These are phyloP conservation scores for Hypoxylon sp. DNA, from an alignment of 2,329 filamentous ascomycete species.

Conservation along the genomic window DNA sequence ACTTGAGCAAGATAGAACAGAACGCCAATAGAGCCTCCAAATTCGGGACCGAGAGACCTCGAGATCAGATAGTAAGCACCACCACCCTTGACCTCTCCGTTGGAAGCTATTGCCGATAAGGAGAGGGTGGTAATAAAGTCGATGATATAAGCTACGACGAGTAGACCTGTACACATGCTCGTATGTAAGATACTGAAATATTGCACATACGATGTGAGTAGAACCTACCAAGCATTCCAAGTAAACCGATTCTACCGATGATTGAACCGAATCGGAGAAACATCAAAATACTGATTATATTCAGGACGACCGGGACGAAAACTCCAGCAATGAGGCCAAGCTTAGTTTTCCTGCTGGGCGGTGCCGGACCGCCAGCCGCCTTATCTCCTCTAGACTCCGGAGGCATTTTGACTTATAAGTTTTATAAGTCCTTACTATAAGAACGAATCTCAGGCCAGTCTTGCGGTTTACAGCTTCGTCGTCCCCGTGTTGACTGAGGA, in stretches of 20 bases:
- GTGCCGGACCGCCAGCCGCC: conserved; percentile 50
- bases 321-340: conserved; percentile 83
- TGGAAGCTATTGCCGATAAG: conserved; percentile 89
- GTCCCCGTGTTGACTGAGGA: not conserved
- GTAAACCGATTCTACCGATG: conserved; percentile 81
- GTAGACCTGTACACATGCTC: conserved; percentile 68
- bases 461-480: not conserved
- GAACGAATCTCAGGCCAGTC: not conserved
- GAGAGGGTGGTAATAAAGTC: conserved; percentile 89
- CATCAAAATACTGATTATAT: conserved; percentile 92
- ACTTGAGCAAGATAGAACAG: conserved; percentile 93
- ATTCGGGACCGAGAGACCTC: conserved; percentile 86
- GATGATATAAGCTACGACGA: conserved; percentile 82
- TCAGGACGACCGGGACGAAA: conserved; percentile 90
- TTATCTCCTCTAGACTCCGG: conserved; percentile 44
- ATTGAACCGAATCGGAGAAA: conserved; percentile 91
- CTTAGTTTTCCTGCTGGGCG: conserved; percentile 67
- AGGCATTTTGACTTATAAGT: conserved; percentile 42
- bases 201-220: conserved; percentile 4
- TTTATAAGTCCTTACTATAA: not conserved
- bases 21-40: conserved; percentile 88
- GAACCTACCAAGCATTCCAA: conserved; percentile 82
- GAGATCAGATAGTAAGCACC: conserved; percentile 93
- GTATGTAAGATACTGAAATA: conserved; percentile 16
- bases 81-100: conserved; percentile 88